Conservation (phyloP, 164 flowering plant genomes). For the Kalanchoe fedtschenkoi region DNA sequence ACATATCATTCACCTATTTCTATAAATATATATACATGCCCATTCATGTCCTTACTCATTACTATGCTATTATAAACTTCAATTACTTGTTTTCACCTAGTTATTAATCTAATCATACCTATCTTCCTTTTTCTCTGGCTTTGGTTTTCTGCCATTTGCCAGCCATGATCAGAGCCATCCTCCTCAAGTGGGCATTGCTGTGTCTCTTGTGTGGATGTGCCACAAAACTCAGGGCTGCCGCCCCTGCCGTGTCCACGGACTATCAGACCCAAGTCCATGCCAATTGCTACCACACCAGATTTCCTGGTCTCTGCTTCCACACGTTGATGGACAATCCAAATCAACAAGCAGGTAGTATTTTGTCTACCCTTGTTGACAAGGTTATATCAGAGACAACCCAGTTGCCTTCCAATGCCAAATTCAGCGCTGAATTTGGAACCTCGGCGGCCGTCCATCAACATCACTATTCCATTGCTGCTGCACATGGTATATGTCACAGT, state of each 20-base stretch:
- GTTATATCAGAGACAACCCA: not conserved
- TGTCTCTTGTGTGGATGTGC: not conserved
- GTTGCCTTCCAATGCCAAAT: not conserved
- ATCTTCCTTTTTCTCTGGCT: not conserved
- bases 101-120: not conserved
- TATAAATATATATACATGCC: not conserved
- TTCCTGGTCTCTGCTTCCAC: not conserved
- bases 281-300: not conserved
- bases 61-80: not conserved
- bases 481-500: not conserved
- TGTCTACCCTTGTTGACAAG: not conserved
- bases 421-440: not conserved
- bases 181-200: not conserved
- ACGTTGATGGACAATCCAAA: not conserved
- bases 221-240: not conserved
- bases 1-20: constrained; percentile 3
- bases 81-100: not conserved
- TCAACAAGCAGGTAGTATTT: not conserved
- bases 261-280: constrained; percentile 4
- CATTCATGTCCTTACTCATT: not conserved
- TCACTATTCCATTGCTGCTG: not conserved
- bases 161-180: not conserved
- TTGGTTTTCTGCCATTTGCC: not conserved
- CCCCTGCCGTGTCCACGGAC: not conserved
- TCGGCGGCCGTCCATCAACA: not conserved